These are phyloP conservation scores for Salvia splendens DNA, from an alignment of 257 asterid genomes.

Conservation along the genomic window DNA sequence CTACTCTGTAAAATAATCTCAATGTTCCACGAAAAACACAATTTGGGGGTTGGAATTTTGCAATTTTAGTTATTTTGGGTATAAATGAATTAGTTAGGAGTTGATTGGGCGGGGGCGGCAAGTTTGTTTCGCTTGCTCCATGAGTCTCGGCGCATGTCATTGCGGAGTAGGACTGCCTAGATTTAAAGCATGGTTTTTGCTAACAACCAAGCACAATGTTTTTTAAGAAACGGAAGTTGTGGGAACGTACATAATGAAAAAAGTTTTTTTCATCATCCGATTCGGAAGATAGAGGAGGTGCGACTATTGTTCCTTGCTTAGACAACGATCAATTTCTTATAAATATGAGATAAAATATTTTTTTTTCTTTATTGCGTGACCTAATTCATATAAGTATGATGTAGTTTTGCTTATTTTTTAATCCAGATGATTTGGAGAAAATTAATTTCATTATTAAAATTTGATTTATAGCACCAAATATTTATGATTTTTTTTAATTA, in stretches of 20 bases:
- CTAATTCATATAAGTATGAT: too few species aligned
- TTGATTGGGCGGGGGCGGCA: conserved; percentile 40
- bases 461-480: conserved; percentile 18
- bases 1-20: not conserved
- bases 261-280: too few species aligned
- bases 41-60: conserved; percentile 10
- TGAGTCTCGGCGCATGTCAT: conserved; percentile 63
- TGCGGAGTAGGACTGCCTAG: not conserved
- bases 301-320: too few species aligned
- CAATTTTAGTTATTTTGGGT: not conserved
- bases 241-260: too few species aligned
- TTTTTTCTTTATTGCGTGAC: not conserved
- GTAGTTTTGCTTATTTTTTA: conserved; percentile 36
- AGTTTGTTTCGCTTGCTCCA: conserved; percentile 42
- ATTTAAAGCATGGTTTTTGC: conserved; percentile 29
- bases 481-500: not conserved
- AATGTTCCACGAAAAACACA: not conserved
- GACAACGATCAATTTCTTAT: not conserved
- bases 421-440: conserved; percentile 22
- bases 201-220: conserved; percentile 24
- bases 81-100: not conserved
- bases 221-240: too few species aligned
- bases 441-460: conserved; percentile 24
- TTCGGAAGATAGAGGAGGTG: too few species aligned
- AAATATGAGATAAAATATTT: not conserved